phyloP scores from a whole-genome alignment of 2,329 filamentous ascomycete species.

The Aspergillus sp. region DNA sequence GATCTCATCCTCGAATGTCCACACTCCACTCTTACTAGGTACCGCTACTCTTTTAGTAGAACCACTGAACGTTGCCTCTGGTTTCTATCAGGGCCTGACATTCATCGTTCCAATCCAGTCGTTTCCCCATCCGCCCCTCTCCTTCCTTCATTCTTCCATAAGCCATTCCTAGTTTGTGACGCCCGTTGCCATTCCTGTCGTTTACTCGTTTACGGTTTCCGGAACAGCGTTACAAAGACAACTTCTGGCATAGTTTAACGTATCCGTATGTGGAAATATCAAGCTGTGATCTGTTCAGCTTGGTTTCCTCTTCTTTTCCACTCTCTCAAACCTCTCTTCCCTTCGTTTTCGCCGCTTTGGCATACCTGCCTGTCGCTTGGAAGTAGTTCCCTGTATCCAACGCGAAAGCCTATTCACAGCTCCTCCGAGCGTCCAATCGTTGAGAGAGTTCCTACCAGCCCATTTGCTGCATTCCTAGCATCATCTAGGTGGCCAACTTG shows the following conservation, averaged over 20 bases:
- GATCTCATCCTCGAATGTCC: no score
- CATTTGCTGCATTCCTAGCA: no score
- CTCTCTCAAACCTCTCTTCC: background rate
- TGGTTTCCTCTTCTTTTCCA: background rate
- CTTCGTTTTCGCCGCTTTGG: background rate
- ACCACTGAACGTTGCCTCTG: no score
- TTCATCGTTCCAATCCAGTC: background rate
- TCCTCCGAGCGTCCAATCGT: no score
- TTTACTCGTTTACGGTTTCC: background rate
- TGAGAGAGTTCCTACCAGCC: no score
- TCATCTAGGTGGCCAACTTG: no score
- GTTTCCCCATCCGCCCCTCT: background rate
- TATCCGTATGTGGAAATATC: conserved; percentile 10
- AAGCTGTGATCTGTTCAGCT: conserved; percentile 11
- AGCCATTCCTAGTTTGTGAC: background rate
- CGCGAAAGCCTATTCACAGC: no score
- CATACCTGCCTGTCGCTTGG: no score
- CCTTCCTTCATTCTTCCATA: background rate
- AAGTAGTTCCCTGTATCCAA: no score
- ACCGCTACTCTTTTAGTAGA: no score
- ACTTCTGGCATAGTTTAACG: conserved; percentile 10
- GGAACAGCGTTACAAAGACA: background rate
- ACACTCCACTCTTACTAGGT: no score
- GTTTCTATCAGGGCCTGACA: no score
- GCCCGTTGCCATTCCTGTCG: background rate